Conservation (phyloP, 768 basidiomycete genomes). For the Lentinula detonsa region DNA sequence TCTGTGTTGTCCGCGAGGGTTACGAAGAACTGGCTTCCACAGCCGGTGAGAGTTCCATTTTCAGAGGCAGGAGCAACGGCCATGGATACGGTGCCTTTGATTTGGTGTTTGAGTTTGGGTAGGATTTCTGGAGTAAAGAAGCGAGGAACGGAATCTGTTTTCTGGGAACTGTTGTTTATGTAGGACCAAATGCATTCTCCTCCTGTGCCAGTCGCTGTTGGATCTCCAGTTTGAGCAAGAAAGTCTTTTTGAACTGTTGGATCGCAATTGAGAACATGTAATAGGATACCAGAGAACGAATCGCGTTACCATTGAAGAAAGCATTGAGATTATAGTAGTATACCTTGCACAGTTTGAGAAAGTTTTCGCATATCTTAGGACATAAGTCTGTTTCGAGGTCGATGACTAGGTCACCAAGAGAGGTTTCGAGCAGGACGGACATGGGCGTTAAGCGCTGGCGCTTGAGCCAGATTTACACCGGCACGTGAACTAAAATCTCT, state of each 20-base stretch:
- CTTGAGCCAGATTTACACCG: too few species aligned
- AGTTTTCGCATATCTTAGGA: slow-evolving; percentile 91
- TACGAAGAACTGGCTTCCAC: slow-evolving; percentile 95
- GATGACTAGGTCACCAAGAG: slow-evolving; percentile 93
- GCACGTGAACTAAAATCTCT: too few species aligned
- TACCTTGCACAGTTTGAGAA: slow-evolving; percentile 94
- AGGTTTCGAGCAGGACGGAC: slow-evolving; percentile 97
- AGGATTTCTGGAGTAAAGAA: slow-evolving; percentile 86
- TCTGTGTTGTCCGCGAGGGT: slow-evolving; percentile 88
- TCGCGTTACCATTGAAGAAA: slow-evolving; percentile 89
- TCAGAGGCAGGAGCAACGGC: slow-evolving; percentile 83
- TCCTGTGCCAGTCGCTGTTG: slow-evolving; percentile 89
- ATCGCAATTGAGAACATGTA: not conserved
- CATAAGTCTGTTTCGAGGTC: slow-evolving; percentile 90
- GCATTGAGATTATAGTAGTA: slow-evolving; percentile 97
- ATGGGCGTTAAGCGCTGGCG: slow-evolving; percentile 30
- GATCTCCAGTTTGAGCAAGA: slow-evolving; percentile 94
- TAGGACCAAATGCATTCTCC: slow-evolving; percentile 88
- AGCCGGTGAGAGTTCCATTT: slow-evolving; percentile 57
- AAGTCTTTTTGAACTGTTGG: slow-evolving; percentile 90
- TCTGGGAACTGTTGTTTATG: slow-evolving; percentile 35
- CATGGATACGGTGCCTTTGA: slow-evolving; percentile 93
- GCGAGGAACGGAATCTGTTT: slow-evolving; percentile 38
- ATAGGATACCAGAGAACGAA: not conserved
- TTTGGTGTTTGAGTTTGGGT: slow-evolving; percentile 76